phyloP scores from a whole-genome alignment of 2,329 filamentous ascomycete genomes.

The Stachybotrys echinatus region DNA sequence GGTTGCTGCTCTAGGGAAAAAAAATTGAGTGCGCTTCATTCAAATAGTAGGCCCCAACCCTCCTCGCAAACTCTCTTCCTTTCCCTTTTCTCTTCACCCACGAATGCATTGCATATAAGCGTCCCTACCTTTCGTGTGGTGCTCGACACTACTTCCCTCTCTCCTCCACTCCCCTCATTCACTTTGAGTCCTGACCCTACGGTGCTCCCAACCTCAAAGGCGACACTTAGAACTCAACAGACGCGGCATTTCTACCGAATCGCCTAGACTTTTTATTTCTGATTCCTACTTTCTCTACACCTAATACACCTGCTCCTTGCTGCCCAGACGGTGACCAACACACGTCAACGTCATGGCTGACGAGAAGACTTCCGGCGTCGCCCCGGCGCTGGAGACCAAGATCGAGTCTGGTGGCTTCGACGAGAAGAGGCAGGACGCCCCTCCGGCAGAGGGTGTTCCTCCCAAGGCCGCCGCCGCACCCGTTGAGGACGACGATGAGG shows the following conservation, averaged over 20 bases:
- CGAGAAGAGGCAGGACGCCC: conserved; percentile 48
- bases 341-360: conserved; percentile 44
- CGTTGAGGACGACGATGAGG: conserved; percentile 63
- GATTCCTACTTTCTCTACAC: conserved; percentile 4
- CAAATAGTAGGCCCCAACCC: conserved; percentile 34
- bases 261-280: conserved; percentile 5
- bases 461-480: conserved; percentile 37
- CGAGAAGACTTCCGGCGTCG: conserved; percentile 42
- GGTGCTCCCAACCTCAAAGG: conserved; percentile 8
- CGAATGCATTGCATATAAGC: conserved; percentile 42
- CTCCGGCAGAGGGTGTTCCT: conserved; percentile 23
- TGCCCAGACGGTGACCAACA: conserved; percentile 7
- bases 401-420: conserved; percentile 62
- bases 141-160: conserved; percentile 28
- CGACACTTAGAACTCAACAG: background rate
- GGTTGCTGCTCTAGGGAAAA: background rate
- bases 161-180: conserved; percentile 15
- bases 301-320: conserved; percentile 9
- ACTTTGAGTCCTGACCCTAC: conserved; percentile 15
- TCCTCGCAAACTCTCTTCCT: conserved; percentile 20
- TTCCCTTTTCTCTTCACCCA: conserved; percentile 39
- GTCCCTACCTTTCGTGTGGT: conserved; percentile 45
- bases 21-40: conserved; percentile 16
- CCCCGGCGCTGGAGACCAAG: conserved; percentile 56
- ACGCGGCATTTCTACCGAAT: conserved; percentile 7